Conservation (phyloP, 192 early-diverging fungal genomes). For the Coemansia sp. region DNA sequence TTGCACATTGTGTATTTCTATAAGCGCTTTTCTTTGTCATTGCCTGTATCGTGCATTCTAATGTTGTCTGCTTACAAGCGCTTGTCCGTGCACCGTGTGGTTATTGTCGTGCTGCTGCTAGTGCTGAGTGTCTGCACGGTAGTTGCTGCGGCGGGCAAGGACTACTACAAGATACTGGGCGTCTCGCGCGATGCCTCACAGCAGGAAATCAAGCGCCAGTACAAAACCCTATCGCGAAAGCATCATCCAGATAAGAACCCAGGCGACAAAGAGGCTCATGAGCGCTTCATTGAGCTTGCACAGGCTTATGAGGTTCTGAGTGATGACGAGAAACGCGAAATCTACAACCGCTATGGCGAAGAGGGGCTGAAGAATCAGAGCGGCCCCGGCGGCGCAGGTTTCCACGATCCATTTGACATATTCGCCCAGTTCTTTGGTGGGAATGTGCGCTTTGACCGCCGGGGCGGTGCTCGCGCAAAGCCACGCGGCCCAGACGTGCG, state of each 20-base stretch:
- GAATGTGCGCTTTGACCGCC: constrained; percentile 60
- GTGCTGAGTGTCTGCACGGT: constrained; percentile 9
- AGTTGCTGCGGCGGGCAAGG: constrained; percentile 41
- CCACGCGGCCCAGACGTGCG: constrained; percentile 78
- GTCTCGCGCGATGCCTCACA: constrained; percentile 75
- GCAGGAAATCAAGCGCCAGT: constrained; percentile 91
- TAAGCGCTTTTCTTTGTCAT: background rate
- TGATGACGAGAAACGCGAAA: constrained; percentile 86
- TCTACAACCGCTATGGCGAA: constrained; percentile 94
- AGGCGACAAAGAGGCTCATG: constrained; percentile 77
- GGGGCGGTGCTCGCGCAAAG: constrained; percentile 63
- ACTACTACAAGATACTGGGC: constrained; percentile 89
- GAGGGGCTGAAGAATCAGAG: constrained; percentile 86
- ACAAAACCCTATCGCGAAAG: constrained; percentile 85
- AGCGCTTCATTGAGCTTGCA: constrained; percentile 86
- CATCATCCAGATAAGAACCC: constrained; percentile 90
- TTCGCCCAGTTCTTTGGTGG: constrained; percentile 89
- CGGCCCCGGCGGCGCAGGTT: constrained; percentile 56
- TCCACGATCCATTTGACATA: constrained; percentile 98
- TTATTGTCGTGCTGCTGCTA: constrained; percentile 10
- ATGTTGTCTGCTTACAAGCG: constrained; percentile 9
- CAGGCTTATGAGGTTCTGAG: constrained; percentile 92
- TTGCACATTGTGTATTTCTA: background rate
- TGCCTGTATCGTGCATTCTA: background rate
- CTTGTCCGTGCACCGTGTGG: constrained; percentile 2